A percentile compares a stretch with the other conserved stretches of the same genome.
Evolutionary conservation across 164 flowering plant genomes (phyloP).

Genomic region (Stephania yunnanensis): DNA sequence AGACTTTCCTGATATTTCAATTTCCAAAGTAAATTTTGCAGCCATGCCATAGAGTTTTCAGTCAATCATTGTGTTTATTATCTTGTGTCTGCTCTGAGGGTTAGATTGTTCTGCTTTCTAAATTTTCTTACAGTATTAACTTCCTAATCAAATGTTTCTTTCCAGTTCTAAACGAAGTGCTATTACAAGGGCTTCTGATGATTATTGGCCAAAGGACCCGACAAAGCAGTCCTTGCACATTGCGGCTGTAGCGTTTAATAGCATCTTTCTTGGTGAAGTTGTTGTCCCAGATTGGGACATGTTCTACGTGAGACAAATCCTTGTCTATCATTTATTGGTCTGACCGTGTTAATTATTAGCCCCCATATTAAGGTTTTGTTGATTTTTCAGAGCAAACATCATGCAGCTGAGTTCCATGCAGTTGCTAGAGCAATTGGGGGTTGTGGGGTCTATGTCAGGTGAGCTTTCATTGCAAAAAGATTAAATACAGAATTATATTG

Average conservation of each 20-base stretch:
- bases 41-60: background rate
- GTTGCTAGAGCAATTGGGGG: constrained; percentile 67
- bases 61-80: background rate
- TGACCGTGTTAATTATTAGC: background rate
- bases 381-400: constrained; percentile 44
- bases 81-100: background rate
- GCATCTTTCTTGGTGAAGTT: constrained; percentile 65
- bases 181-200: constrained; percentile 62
- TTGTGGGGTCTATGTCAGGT: constrained; percentile 65
- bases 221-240: constrained; percentile 48
- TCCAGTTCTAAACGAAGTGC: constrained; percentile 46
- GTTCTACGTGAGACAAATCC: constrained; percentile 51
- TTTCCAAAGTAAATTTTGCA: background rate
- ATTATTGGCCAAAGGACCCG: constrained; percentile 47
- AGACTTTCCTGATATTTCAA: background rate
- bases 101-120: background rate
- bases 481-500: background rate
- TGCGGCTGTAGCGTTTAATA: constrained; percentile 64
- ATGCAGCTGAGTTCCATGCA: constrained; percentile 64
- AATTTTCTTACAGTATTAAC: background rate
- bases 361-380: background rate
- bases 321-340: background rate
- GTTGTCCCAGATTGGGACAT: constrained; percentile 79
- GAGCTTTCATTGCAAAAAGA: background rate
- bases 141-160: background rate